phyloP scores from a whole-genome alignment of 768 basidiomycete species.

The Tremella yokohamensis region DNA sequence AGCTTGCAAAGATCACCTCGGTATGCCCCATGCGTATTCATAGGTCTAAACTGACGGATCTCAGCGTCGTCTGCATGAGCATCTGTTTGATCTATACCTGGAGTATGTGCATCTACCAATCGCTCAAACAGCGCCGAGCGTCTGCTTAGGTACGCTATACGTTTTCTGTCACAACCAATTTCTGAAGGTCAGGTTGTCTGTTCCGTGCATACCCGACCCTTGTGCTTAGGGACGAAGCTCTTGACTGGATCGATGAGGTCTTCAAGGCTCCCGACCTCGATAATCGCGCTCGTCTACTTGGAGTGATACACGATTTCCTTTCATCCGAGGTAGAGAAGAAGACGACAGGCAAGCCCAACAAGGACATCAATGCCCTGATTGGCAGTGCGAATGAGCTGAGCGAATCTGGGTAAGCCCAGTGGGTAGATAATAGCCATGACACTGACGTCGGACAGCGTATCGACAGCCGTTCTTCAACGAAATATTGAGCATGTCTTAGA shows the following conservation, averaged over 20 bases:
- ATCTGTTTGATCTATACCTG: constrained; percentile 71
- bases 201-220: constrained; percentile 88
- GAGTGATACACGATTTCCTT: constrained; percentile 88
- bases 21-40: constrained; percentile 5
- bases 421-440: not conserved
- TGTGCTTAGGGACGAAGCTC: constrained; percentile 76
- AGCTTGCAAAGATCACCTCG: constrained; percentile 61
- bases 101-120: constrained; percentile 66
- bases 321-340: constrained; percentile 77
- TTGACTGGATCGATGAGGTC: constrained; percentile 81
- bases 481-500: constrained; percentile 78
- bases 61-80: constrained; percentile 74
- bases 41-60: constrained; percentile 1
- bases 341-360: constrained; percentile 40
- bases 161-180: not conserved
- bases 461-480: constrained; percentile 89
- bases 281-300: constrained; percentile 67
- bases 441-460: constrained; percentile 61
- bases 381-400: constrained; percentile 94
- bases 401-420: constrained; percentile 76
- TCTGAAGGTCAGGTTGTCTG: constrained; percentile 64
- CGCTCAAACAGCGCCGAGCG: constrained; percentile 59
- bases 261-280: constrained; percentile 73
- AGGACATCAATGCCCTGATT: constrained; percentile 88
- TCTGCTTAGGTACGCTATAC: constrained; percentile 77